These are phyloP conservation scores for Trichosporon asahii DNA, from an alignment of 1,284 basidiomycete genomes.

Conservation along the genomic window DNA sequence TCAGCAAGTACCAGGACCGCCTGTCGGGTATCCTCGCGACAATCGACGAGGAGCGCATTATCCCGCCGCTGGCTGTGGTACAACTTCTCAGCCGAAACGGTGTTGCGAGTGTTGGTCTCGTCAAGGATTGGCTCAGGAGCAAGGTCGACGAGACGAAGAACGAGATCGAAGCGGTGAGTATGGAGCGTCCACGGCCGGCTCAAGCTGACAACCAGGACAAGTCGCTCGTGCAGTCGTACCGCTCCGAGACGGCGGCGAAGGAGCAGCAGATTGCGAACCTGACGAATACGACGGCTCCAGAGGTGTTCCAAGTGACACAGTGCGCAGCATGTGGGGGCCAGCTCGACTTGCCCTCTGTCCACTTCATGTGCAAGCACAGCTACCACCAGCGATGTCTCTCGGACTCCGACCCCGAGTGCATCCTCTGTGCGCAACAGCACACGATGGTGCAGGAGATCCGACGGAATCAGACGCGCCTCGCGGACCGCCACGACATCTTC, in stretches of 20 bases:
- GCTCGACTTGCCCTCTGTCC: constrained; percentile 85
- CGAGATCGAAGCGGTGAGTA: constrained; percentile 73
- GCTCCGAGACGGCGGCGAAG: constrained; percentile 75
- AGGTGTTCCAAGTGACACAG: constrained; percentile 88
- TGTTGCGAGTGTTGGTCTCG: constrained; percentile 81
- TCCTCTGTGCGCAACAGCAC: constrained; percentile 77
- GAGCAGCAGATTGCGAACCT: constrained; percentile 76
- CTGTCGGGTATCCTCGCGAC: constrained; percentile 67
- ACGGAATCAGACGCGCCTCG: constrained; percentile 73
- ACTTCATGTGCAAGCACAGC: constrained; percentile 98
- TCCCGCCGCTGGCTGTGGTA: constrained; percentile 83
- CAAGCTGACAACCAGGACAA: constrained; percentile 62
- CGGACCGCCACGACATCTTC: constrained; percentile 85
- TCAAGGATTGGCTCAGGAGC: constrained; percentile 81
- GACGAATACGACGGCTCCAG: constrained; percentile 68
- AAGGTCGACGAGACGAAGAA: constrained; percentile 68
- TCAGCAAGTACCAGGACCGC: constrained; percentile 68
- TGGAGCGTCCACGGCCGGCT: neutral
- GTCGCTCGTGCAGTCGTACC: constrained; percentile 78
- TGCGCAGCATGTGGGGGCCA: constrained; percentile 83
- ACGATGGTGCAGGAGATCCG: constrained; percentile 84
- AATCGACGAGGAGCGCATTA: constrained; percentile 73
- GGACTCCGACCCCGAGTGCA: constrained; percentile 84
- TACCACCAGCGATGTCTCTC: constrained; percentile 88
- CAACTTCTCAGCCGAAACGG: constrained; percentile 81